Base-by-base conservation (phyloP, 2,329 filamentous ascomycete species). In the Sordariomycetes sp. region DNA sequence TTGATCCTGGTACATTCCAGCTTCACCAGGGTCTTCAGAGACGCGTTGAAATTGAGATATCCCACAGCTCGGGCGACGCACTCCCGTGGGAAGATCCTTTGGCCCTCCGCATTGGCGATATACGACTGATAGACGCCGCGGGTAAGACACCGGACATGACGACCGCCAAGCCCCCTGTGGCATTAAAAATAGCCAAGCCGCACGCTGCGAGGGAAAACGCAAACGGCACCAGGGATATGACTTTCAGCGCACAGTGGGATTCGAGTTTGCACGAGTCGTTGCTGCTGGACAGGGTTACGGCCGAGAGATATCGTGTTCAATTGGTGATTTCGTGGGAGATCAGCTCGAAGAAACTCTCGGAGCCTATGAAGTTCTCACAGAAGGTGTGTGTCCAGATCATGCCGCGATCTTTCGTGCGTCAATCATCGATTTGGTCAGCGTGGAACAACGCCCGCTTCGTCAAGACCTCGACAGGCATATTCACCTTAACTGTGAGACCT, bases 11-110 rank as follows among this genome's bases (percentile, higher is more conserved):
- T 7, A 85, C 86, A 2, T 96, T 93, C 53, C 92, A 98, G 54
- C 70, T 98, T 21, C 92, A 95, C 49, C 92, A 98, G 58, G 92
- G 92, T 17, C 64, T 98, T 33, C 92, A 98, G 55, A 75, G 92
- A 34, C 79, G 92, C 2, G 79, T 98, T 34, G 78, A 85, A 6
- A 76, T 98, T 51, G 87, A 83, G 41, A 66, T 98, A n/a, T 86
- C 84, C 0, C 88, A 96, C 51, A 93, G 82, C 50, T 93, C 88
- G 5, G 88, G 87, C 12, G 85, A 94, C 42, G 78, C 79, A 8
- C 61, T 98, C 34, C 86, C 87, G 1, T 96, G 90, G 88, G 78
- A 90, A 42, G 83, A 92, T 41, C 76, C 94, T 16, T 76, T 72
- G 11, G 72, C 76, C 17, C 68, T 95, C 31, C 77, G 83, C 5